phyloP scores from a whole-genome alignment of 192 early-diverging fungal species.

The Entophlyctis helioformis region DNA sequence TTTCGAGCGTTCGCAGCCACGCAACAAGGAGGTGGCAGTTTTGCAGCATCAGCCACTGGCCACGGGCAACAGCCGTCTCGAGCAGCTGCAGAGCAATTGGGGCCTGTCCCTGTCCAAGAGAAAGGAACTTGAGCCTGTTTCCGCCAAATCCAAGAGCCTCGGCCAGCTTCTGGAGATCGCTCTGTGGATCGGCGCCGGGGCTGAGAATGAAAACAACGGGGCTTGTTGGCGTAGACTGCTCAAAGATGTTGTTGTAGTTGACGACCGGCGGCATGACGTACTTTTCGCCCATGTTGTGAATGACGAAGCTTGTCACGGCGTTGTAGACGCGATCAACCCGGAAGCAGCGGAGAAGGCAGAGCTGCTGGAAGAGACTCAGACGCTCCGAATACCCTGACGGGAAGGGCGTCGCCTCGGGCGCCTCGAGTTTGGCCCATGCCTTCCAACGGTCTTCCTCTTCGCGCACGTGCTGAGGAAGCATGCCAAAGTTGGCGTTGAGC shows the following conservation, averaged over 20 bases:
- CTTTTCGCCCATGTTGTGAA: constrained; percentile 50
- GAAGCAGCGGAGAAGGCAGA: constrained; percentile 47
- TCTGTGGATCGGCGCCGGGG: constrained; percentile 54
- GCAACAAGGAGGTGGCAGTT: constrained; percentile 47
- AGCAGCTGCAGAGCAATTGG: constrained; percentile 48
- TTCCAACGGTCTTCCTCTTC: constrained; percentile 34
- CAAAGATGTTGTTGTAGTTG: constrained; percentile 54
- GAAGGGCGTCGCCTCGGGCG: constrained; percentile 35
- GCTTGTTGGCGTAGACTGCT: constrained; percentile 44
- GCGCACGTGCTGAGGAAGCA: constrained; percentile 23
- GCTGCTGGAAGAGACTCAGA: constrained; percentile 39
- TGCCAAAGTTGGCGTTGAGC: constrained; percentile 30
- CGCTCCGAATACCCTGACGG: constrained; percentile 40
- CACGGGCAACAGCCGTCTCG: constrained; percentile 46
- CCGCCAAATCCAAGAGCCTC: constrained; percentile 47
- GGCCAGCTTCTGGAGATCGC: constrained; percentile 47
- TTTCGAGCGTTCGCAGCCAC: constrained; percentile 42
- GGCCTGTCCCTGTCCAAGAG: constrained; percentile 50
- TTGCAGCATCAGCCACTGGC: constrained; percentile 54
- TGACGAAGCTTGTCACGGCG: constrained; percentile 49
- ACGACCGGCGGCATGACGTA: constrained; percentile 57
- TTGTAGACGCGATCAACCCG: constrained; percentile 48
- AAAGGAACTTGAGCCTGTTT: constrained; percentile 45
- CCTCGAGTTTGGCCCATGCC: constrained; percentile 31
- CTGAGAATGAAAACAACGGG: constrained; percentile 49